Conservation (phyloP, 2,329 filamentous ascomycete genomes). For the Tolypocladium guangdongense region DNA sequence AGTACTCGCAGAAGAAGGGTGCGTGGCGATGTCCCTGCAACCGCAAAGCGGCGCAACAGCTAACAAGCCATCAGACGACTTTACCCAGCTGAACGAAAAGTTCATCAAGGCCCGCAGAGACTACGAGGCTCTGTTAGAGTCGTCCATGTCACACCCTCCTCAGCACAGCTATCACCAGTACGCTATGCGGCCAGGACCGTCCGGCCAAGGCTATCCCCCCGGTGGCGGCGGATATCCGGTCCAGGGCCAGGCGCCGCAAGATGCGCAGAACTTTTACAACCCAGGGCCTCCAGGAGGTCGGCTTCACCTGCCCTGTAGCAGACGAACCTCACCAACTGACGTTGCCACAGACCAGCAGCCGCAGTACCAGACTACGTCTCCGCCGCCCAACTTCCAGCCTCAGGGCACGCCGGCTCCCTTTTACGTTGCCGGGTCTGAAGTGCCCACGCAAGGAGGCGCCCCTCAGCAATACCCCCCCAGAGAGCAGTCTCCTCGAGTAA, state of each 20-base stretch:
- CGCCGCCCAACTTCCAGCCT: slow-evolving; percentile 45
- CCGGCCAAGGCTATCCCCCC: slow-evolving; percentile 33
- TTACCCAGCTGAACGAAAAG: slow-evolving; percentile 96
- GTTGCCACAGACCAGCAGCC: slow-evolving; percentile 27
- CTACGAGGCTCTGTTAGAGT: slow-evolving; percentile 91
- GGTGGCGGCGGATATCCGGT: slow-evolving; percentile 27
- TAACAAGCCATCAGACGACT: slow-evolving; percentile 59
- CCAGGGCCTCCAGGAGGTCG: slow-evolving; percentile 35
- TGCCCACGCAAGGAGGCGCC: slow-evolving; percentile 28
- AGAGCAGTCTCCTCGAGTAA: slow-evolving; percentile 38
- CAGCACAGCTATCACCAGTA: slow-evolving; percentile 67
- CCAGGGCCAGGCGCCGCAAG: slow-evolving; percentile 37
- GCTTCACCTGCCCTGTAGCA: slow-evolving; percentile 1
- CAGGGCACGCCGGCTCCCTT: slow-evolving; percentile 47
- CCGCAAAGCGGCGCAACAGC: background rate
- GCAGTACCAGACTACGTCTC: slow-evolving; percentile 34
- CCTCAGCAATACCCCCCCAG: slow-evolving; percentile 41
- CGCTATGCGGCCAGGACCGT: slow-evolving; percentile 38
- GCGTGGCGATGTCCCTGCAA: slow-evolving; percentile 6
- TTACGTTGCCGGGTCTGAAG: slow-evolving; percentile 51
- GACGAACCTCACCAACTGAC: slow-evolving; percentile 6
- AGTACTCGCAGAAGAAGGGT: slow-evolving; percentile 99
- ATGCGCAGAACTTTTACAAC: slow-evolving; percentile 59
- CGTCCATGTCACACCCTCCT: slow-evolving; percentile 91
- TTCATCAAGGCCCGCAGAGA: slow-evolving; percentile 97